Evolutionary conservation across 176 grass and related monocot genomes (phyloP).

Genomic region (Oropetium thomaeum): DNA sequence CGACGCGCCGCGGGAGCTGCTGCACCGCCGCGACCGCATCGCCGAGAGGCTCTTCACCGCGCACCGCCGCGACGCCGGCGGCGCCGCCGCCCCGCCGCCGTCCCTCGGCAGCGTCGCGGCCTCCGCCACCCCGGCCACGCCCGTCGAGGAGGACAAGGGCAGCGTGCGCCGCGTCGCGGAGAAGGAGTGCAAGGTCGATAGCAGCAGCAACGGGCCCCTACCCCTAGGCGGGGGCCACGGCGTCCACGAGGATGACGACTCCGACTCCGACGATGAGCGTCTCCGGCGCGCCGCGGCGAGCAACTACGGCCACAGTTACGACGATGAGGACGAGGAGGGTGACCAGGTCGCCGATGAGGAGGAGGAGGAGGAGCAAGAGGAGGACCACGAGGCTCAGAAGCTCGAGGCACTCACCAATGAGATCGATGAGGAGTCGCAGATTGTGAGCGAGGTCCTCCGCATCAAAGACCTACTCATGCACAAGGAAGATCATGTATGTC

Average conservation of each 20-base stretch:
- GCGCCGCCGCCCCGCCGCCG: neutral
- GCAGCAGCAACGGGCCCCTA: constrained; percentile 44
- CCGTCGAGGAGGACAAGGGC: constrained; percentile 66
- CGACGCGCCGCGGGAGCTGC: constrained; percentile 65
- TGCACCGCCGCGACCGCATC: constrained; percentile 65
- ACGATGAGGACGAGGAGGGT: constrained; percentile 50
- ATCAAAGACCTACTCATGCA: constrained; percentile 68
- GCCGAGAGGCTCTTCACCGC: constrained; percentile 65
- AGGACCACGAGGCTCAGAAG: constrained; percentile 45
- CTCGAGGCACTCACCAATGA: constrained; percentile 63
- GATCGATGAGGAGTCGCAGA: constrained; percentile 65
- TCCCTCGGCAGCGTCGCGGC: constrained; percentile 36
- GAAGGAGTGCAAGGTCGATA: constrained; percentile 69
- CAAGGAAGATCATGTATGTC: constrained; percentile 52
- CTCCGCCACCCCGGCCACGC: constrained; percentile 32
- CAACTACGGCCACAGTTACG: constrained; percentile 69
- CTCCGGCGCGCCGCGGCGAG: constrained; percentile 56
- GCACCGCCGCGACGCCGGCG: constrained; percentile 20
- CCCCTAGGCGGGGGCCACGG: neutral
- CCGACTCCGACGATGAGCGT: constrained; percentile 53
- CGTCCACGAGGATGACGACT: constrained; percentile 14
- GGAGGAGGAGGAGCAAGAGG: constrained; percentile 29
- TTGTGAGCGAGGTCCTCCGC: constrained; percentile 60
- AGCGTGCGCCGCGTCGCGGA: constrained; percentile 60
- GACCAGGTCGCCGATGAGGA: neutral